phyloP scores from a whole-genome alignment of 495 filamentous ascomycete genomes.

The Neurospora discreta region DNA sequence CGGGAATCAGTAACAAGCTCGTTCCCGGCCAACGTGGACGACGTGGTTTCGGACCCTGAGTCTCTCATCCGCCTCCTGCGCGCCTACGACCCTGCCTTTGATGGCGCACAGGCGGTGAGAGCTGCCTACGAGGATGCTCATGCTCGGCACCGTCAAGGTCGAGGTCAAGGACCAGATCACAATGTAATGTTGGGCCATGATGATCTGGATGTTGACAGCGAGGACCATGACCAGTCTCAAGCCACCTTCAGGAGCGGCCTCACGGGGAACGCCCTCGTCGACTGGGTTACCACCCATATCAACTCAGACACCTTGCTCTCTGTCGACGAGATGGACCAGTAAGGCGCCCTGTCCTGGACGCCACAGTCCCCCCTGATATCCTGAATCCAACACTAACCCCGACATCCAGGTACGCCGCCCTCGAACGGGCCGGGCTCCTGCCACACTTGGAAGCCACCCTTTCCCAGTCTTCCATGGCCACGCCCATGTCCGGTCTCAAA shows the following conservation, averaged over 20 bases:
- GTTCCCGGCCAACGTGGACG: not conserved
- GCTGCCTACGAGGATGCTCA: conserved; percentile 4
- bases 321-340: conserved; percentile 32
- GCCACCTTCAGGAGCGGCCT: conserved; percentile 7
- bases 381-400: no score
- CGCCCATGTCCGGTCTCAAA: not conserved
- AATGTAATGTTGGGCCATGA: not conserved
- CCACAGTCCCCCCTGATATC: not conserved
- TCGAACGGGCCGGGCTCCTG: conserved; percentile 22
- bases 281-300: conserved; percentile 31
- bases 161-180: not conserved
- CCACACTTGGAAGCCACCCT: not conserved
- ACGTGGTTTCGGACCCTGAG: conserved; percentile 14
- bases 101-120: conserved; percentile 18
- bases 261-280: conserved; percentile 17
- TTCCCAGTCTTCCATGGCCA: not conserved
- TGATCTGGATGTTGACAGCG: not conserved
- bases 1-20: not conserved
- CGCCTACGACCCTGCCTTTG: conserved; percentile 19
- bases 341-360: conserved; percentile 2
- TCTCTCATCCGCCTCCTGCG: conserved; percentile 14
- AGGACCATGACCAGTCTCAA: conserved; percentile 7
- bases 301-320: conserved; percentile 32
- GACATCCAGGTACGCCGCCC: conserved; percentile 23
- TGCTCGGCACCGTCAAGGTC: not conserved